Evolutionary conservation across 768 basidiomycete genomes (phyloP).

Genomic region (Suillus lakei): DNA sequence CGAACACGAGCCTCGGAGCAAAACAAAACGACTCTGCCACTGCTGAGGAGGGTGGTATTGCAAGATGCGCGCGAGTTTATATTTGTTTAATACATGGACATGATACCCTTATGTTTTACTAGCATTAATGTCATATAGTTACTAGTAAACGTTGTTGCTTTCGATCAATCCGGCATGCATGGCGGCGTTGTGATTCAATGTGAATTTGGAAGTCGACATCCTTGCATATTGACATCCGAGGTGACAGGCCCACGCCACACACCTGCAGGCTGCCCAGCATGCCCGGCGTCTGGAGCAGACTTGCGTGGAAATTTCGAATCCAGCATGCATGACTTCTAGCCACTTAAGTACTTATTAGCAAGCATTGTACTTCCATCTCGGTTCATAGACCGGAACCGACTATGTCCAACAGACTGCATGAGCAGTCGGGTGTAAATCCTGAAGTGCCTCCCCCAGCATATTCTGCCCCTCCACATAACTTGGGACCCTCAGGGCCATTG

Average conservation of each 20-base stretch:
- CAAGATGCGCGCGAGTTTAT: background rate
- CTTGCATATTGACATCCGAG: background rate
- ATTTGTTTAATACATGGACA: background rate
- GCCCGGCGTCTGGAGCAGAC: background rate
- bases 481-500: conserved; percentile 14
- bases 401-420: background rate
- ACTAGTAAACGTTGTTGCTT: background rate
- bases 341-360: background rate
- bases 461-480: conserved; percentile 20
- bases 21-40: background rate
- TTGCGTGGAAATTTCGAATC: background rate
- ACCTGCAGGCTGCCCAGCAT: background rate
- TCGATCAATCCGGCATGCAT: background rate
- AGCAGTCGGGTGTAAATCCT: conserved; percentile 26
- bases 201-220: background rate
- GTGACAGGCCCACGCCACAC: background rate
- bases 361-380: background rate
- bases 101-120: background rate
- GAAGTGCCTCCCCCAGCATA: conserved; percentile 37
- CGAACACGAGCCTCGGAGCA: background rate
- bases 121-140: background rate
- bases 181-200: no score
- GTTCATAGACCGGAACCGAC: background rate
- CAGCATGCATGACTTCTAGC: background rate
- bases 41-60: background rate